Base-by-base conservation (phyloP, 257 asterid species). In the Anisodus tanguticus region DNA sequence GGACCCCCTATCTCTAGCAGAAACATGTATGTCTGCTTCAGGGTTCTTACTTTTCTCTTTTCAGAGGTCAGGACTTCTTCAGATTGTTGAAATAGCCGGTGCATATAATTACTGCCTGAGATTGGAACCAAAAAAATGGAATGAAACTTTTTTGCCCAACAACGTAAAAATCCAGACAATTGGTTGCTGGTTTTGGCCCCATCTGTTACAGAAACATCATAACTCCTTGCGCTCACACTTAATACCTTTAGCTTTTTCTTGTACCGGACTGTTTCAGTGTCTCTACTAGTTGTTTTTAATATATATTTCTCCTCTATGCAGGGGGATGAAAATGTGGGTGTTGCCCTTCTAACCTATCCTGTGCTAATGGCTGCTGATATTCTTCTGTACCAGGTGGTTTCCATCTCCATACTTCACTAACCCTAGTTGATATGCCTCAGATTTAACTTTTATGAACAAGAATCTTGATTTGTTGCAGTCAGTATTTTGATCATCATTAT, bases 291-390 rank as follows among this genome's bases (percentile, higher is more conserved):
- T 31, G 16, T 77, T 31, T 77, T 53, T 77, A 31, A 77, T 39
- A 41, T 82, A 31, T 62, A 19, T 12, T 55, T 57, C 62, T 82
- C 79, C 69, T 76, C 62, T 82, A 31, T 87, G 81, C 89, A 95
- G 98, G 98, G 98, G 68, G 97, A 90, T 91, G 98, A 97, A 81
- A 97, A 93, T 91, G 99, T 97, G 87, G 98, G 98, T 78, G 99
- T 93, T 85, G 98, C 91, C 78, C 95, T 95, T 82, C 90, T 97
- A 84, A 95, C 98, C 51, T 97, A 95, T 89, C 98, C 99, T 60
- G 98, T 93, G 85, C 90, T 97, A 88, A 97, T 97, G 98, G 97
- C 99, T 60, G 94, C 98, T 84, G 99, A 95, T 89, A 97, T 97
- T 86, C 98, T 97, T 84, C 91, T 95, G 84, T 95, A 95, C 86